A percentile compares a stretch with the other conserved stretches of the same genome.
phyloP scores from a whole-genome alignment of 73 alveolate species.

The Paramecium caudatum region DNA sequence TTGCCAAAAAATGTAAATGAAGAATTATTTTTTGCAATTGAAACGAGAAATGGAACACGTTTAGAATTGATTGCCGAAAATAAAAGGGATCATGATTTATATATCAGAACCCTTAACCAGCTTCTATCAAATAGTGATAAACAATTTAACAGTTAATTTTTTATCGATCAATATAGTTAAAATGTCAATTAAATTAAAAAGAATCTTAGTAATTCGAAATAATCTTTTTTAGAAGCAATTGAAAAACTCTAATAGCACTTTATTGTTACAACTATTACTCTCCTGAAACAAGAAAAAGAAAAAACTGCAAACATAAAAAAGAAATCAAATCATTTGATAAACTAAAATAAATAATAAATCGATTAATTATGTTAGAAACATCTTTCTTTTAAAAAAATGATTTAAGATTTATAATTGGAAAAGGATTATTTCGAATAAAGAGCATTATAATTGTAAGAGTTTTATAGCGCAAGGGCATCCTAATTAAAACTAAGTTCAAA shows the following conservation, averaged over 20 bases:
- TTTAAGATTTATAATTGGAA: background rate
- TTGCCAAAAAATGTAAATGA: background rate
- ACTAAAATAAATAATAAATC: slow-evolving; percentile 23
- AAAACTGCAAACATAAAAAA: background rate
- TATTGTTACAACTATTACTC: background rate
- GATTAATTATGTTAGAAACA: slow-evolving; percentile 20
- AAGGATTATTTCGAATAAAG: slow-evolving; percentile 22
- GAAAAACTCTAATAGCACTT: background rate
- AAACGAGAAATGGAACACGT: background rate
- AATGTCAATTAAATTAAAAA: slow-evolving; percentile 21
- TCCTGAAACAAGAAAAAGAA: slow-evolving; percentile 20
- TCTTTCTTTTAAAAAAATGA: slow-evolving; percentile 9
- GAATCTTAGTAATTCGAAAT: background rate
- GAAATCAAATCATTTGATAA: background rate
- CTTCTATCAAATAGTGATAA: background rate
- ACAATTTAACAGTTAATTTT: background rate
- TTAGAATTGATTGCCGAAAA: slow-evolving; percentile 37
- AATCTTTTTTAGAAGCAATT: background rate
- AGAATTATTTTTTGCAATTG: slow-evolving; percentile 27
- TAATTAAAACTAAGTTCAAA: background rate
- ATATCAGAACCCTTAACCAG: background rate
- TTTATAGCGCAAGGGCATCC: slow-evolving; percentile 4
- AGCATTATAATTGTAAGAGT: background rate
- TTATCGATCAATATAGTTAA: background rate
- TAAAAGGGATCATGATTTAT: slow-evolving; percentile 7